Base-by-base conservation (phyloP, 2,329 filamentous ascomycete species). In the Cercospora citrullina region DNA sequence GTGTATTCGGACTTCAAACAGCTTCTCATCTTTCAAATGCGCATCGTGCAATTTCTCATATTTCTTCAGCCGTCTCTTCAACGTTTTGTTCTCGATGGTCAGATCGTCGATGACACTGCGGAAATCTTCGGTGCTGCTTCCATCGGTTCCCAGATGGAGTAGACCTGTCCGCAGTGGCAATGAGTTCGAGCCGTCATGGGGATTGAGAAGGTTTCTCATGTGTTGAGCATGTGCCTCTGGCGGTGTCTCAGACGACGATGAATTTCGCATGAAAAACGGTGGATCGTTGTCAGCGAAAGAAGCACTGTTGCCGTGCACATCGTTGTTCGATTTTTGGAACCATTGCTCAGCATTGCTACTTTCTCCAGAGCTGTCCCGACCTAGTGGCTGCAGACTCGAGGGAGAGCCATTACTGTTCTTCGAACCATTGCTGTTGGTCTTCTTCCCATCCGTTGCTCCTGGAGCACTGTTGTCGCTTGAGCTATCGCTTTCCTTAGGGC, bases 101-200 rank as follows among this genome's bases (percentile, higher is more conserved):
- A 96, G 79, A 76, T 96, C 93, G 74, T 96, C 92, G 59, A 96
- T 96, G 16, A 96, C 91, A 72, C 90, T 90, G 58, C 92, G 85
- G 68, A 89, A 94, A 65, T 94, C 92, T 66, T 91, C 91, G 30
- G 87, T 88, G 61, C 89, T 90, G 75, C 87, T 91, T 31, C 81
- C 82, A 57, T 81, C 80, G 6, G 79, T 81, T 31, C 64, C 77
- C 9, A 78, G 45, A 10, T 73, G 75, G 80, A 87, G 21, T 79
- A 86, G 2, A 80, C 80, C 42, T 55, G 78, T 71, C 21, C 71
- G 67, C 31, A 71, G 21, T 33, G 72, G 67, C 57, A 75, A 62
- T 9, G 76, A 72, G 39, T 69, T 70, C 2, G 69, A 57, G 9
- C 39, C 69, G 57, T 70, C 64, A 39, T 64, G 55, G 9, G 59